Percentiles rank a stretch among this genome's conserved stretches.
These are phyloP conservation scores for Crotalaria pallida DNA, from an alignment of 306 rosid species.

Conservation along the genomic window DNA sequence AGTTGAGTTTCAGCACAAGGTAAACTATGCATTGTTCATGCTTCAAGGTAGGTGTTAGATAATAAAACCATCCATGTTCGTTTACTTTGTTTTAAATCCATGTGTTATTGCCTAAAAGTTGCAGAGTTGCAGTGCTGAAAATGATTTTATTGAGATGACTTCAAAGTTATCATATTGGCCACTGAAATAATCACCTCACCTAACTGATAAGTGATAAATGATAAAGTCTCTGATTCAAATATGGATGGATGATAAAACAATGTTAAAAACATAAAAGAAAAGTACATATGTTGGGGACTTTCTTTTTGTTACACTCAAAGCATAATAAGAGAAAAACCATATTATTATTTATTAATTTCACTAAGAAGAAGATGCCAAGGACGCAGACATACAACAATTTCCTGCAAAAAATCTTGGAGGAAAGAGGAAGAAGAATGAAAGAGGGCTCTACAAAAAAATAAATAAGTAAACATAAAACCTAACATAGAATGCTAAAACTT, in stretches of 20 bases:
- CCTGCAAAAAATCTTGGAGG: not conserved
- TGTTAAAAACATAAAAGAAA: not conserved
- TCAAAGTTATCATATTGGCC: not conserved
- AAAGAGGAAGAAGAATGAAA: not conserved
- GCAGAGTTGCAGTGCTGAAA: conserved; percentile 3
- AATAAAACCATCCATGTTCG: too few relatives aligned
- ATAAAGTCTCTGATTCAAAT: not conserved
- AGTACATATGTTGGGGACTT: not conserved
- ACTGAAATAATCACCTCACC: not conserved
- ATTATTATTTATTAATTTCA: not conserved
- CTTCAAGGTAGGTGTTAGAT: too few relatives aligned
- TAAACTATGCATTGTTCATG: too few relatives aligned
- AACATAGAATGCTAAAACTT: not conserved
- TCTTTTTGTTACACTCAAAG: not conserved
- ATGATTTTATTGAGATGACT: not conserved
- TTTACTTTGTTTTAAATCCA: not conserved
- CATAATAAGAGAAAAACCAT: not conserved
- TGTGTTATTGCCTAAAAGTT: not conserved
- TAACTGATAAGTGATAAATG: not conserved
- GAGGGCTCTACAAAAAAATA: not conserved
- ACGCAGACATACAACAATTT: not conserved
- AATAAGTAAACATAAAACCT: not conserved
- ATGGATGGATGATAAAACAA: not conserved
- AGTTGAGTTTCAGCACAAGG: too few relatives aligned
- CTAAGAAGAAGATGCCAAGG: not conserved